These are phyloP conservation scores for Talaromyces wortmannii DNA, from an alignment of 495 filamentous ascomycete genomes.

Conservation along the genomic window DNA sequence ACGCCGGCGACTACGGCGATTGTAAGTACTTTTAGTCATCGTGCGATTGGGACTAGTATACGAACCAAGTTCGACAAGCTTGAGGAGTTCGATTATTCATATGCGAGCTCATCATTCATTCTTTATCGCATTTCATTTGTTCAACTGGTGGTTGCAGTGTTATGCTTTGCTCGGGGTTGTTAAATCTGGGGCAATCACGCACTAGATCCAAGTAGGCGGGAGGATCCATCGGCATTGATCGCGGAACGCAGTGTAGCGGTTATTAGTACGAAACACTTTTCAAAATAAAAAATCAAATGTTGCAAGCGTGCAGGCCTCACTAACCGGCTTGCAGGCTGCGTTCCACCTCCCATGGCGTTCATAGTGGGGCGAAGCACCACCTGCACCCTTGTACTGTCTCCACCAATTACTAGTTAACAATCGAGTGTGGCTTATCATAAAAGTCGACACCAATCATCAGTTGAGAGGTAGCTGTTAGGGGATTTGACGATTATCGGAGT, in stretches of 20 bases:
- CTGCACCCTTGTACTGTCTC: not conserved
- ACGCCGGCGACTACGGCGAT: not conserved
- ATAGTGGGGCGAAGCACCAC: no score
- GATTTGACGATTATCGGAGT: not conserved
- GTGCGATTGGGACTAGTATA: not conserved
- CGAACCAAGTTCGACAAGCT: not conserved
- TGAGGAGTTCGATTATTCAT: not conserved
- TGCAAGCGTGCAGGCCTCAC: no score
- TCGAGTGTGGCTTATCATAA: not conserved
- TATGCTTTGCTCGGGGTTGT: not conserved
- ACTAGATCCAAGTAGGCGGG: not conserved
- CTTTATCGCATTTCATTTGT: not conserved
- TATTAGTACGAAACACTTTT: no score
- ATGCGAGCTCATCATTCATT: not conserved
- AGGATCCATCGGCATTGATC: not conserved
- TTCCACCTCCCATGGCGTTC: no score
- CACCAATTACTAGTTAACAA: not conserved
- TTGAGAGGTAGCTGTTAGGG: not conserved
- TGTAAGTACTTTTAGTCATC: not conserved
- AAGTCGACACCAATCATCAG: not conserved
- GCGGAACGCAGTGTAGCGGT: no score
- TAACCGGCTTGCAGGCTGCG: no score
- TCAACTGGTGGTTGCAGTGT: not conserved
- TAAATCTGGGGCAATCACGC: not conserved
- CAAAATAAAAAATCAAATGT: no score